A percentile compares a stretch with the other conserved stretches of the same genome.
phyloP scores from a whole-genome alignment of 768 basidiomycete genomes.

The Mycena galopus region DNA sequence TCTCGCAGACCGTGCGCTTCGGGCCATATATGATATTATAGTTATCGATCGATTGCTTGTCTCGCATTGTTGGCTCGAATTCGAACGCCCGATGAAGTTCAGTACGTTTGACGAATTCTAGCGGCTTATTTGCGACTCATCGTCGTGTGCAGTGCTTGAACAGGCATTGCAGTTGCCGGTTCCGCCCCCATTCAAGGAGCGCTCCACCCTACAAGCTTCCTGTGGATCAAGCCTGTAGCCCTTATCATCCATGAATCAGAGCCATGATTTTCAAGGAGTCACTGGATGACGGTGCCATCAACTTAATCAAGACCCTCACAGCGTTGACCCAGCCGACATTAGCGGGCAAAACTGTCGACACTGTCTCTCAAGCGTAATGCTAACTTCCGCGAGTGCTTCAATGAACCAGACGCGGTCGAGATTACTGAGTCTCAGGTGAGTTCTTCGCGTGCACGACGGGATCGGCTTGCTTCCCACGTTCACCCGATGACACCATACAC shows the following conservation, averaged over 20 bases:
- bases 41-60: conserved; percentile 44
- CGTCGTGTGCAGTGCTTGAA: conserved; percentile 47
- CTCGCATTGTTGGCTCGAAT: conserved; percentile 47
- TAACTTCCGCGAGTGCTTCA: background rate
- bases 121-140: too few relatives aligned
- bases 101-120: conserved; percentile 40
- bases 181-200: conserved; percentile 53
- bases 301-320: too few relatives aligned
- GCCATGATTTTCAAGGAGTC: too few relatives aligned
- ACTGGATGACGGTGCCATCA: background rate
- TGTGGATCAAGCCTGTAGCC: conserved; percentile 50
- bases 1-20: too few relatives aligned
- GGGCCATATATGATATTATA: too few relatives aligned
- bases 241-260: too few relatives aligned
- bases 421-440: background rate
- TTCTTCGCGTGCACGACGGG: background rate
- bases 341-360: background rate
- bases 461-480: background rate
- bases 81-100: conserved; percentile 50
- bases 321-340: too few relatives aligned
- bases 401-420: background rate
- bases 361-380: background rate
- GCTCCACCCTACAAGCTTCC: conserved; percentile 46
- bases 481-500: background rate
- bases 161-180: conserved; percentile 51